Conservation (phyloP, 2,329 filamentous ascomycete species). For the Monosporascus sp. region DNA sequence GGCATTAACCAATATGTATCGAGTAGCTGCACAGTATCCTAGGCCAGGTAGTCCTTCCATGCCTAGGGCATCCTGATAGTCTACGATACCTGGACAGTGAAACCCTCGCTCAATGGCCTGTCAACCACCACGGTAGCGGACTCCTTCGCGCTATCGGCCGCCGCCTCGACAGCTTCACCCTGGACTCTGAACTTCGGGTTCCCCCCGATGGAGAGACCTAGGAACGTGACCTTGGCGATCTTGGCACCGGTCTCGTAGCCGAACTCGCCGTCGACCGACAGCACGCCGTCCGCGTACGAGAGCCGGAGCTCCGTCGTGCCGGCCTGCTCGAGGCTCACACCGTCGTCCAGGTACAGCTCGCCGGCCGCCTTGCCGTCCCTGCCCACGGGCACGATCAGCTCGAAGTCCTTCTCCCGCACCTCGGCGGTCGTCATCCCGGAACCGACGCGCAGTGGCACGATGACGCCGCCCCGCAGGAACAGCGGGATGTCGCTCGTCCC, state of each 20-base stretch:
- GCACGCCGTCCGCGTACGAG: constrained; percentile 46
- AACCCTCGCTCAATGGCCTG: constrained; percentile 16
- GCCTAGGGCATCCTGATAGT: neutral
- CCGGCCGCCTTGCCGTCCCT: constrained; percentile 59
- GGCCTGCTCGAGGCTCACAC: constrained; percentile 58
- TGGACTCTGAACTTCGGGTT: neutral
- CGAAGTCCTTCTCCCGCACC: constrained; percentile 61
- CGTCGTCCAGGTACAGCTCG: constrained; percentile 72
- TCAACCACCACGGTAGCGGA: constrained; percentile 16
- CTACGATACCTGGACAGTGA: constrained; percentile 25
- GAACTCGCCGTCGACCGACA: constrained; percentile 49
- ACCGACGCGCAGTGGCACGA: constrained; percentile 55
- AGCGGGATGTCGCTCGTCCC: constrained; percentile 55
- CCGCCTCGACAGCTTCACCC: constrained; percentile 4
- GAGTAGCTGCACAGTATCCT: no score
- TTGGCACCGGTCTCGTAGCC: constrained; percentile 40
- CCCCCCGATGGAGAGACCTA: constrained; percentile 28
- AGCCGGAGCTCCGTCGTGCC: constrained; percentile 56
- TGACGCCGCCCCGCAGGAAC: constrained; percentile 59
- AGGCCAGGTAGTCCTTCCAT: no score
- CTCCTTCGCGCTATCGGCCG: constrained; percentile 6
- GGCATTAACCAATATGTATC: no score
- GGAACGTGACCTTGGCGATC: constrained; percentile 45
- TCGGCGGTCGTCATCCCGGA: constrained; percentile 59
- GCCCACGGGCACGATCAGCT: constrained; percentile 64